Conservation (phyloP, 345 rosid genomes). For the Lenwebbia sp. region DNA sequence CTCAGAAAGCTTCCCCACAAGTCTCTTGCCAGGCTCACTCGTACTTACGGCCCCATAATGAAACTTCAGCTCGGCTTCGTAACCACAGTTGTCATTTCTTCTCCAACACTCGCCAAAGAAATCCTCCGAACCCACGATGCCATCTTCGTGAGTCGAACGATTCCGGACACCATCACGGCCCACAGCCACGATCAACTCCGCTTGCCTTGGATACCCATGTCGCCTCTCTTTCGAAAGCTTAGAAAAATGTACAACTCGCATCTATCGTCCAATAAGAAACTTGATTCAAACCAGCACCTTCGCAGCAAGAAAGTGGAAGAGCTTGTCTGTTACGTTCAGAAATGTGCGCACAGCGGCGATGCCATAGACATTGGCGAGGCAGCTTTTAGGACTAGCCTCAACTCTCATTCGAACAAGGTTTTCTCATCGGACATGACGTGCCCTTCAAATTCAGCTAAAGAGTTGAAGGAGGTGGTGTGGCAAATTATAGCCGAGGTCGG, state of each 20-base stretch:
- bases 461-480: background rate
- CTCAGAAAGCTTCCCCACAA: slow-evolving; percentile 21
- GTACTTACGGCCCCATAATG: slow-evolving; percentile 22
- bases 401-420: background rate
- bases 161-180: slow-evolving; percentile 12
- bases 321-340: background rate
- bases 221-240: slow-evolving; percentile 21
- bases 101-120: slow-evolving; percentile 22
- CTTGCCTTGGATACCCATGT: slow-evolving; percentile 22
- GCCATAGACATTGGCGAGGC: slow-evolving; percentile 4
- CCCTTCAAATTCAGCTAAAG: background rate
- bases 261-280: slow-evolving; percentile 11
- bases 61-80: slow-evolving; percentile 19
- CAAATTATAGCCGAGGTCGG: slow-evolving; percentile 11
- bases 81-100: slow-evolving; percentile 23
- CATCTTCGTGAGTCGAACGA: slow-evolving; percentile 7
- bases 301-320: slow-evolving; percentile 4
- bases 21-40: slow-evolving; percentile 20
- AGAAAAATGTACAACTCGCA: slow-evolving; percentile 14
- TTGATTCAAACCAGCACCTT: slow-evolving; percentile 15
- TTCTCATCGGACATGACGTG: slow-evolving; percentile 6
- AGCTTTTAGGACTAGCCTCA: slow-evolving; percentile 8
- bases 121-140: slow-evolving; percentile 29
- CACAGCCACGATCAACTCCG: slow-evolving; percentile 10
- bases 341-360: background rate